Base-by-base conservation (phyloP, 768 basidiomycete species). In the Boletus tylopilopsis region DNA sequence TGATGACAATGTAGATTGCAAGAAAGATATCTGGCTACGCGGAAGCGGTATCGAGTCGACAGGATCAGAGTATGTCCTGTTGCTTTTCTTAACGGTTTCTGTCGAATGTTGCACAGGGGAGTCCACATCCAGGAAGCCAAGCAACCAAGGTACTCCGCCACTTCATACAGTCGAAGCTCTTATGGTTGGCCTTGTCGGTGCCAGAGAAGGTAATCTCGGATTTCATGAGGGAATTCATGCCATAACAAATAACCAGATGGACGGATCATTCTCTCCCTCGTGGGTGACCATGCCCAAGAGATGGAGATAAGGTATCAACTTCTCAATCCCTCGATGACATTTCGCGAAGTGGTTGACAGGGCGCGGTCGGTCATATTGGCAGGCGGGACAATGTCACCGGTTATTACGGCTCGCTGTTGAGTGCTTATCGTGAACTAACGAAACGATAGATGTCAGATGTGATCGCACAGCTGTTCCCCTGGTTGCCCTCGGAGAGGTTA, bases 371-470 rank as follows among this genome's bases (percentile, higher is more conserved):
- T 98, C n/a, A 71, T 98, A 24, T 73, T 99, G 33, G 95, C 96
- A 8, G 95, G 95, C 9, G 95, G 95, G 5, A 99, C 95, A 0
- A 97, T 99, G 96, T 92, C 93, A 7, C 95, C 95, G n/a, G 92
- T 96, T 46, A 45, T 75, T 70, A n/a, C 45, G 71, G 59, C 38
- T 49, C 19, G 7, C 15, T 0, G 1, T 18, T 18, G 16, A n/a
- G 19, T 12, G 15, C 39, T 40, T 47, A 23, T 25, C 24, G 37
- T 33, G 40, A 45, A 25, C 50, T 58, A 35, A 54, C 36, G 19
- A 21, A 40, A 36, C 24, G 12, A 27, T 59, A 96, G 94, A 87
- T 95, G 42, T 82, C 85, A n/a, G 94, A 96, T 65, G 81, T 97
- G 15, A 71, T 82, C 19, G 74, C 75, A 43, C 94, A 97, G 58